These are phyloP conservation scores for Pichia cactophila DNA, from an alignment of 1,139 yeast species.

Conservation along the genomic window DNA sequence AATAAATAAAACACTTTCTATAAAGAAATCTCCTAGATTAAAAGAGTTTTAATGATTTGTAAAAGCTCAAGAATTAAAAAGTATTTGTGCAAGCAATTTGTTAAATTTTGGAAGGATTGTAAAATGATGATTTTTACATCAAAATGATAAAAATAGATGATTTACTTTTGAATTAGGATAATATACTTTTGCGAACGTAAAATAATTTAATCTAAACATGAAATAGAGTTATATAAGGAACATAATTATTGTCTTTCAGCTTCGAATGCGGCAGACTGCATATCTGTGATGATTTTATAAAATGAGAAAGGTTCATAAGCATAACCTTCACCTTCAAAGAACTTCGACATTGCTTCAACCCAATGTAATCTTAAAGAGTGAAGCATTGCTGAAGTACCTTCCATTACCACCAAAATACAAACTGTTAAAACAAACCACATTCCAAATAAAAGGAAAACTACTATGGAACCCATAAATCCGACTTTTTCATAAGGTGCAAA, in stretches of 20 bases:
- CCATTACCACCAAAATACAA: constrained; percentile 90
- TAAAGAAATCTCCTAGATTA: too few relatives aligned
- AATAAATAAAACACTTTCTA: too few relatives aligned
- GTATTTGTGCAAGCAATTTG: neutral
- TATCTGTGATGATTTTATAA: constrained; percentile 24
- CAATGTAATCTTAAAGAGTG: constrained; percentile 64
- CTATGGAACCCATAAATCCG: constrained; percentile 64
- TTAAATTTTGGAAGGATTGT: too few relatives aligned
- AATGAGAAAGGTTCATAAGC: constrained; percentile 81
- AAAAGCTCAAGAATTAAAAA: neutral
- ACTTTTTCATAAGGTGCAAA: constrained; percentile 45
- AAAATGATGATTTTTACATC: too few relatives aligned
- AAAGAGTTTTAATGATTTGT: neutral
- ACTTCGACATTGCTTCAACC: constrained; percentile 99
- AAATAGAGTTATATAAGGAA: neutral
- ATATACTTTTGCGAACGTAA: neutral
- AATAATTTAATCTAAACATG: neutral
- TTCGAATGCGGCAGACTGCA: constrained; percentile 13
- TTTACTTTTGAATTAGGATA: too few relatives aligned
- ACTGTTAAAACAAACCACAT: constrained; percentile 94
- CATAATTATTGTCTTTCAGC: constrained; percentile 5
- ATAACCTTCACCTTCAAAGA: constrained; percentile 91
- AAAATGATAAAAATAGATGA: too few relatives aligned
- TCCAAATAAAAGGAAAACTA: constrained; percentile 74
- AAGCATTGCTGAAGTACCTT: constrained; percentile 98